These are phyloP conservation scores for Cryptococcus wingfieldii DNA, from an alignment of 1,284 basidiomycete species.

Conservation along the genomic window DNA sequence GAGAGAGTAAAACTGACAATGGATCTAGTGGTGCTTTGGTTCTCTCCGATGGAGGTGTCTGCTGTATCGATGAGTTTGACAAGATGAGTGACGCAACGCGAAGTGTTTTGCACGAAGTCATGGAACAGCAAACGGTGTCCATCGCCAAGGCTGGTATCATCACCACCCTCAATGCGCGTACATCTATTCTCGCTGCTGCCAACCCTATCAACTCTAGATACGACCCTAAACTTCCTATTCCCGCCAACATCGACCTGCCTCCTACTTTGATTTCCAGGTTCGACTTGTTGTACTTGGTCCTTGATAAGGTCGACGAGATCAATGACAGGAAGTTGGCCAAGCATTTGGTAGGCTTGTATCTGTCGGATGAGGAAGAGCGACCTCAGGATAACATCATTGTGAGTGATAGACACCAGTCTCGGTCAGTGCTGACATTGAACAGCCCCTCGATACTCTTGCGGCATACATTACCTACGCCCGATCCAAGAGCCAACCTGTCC, in stretches of 20 bases:
- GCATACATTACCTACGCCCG: constrained; percentile 93
- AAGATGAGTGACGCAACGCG: constrained; percentile 98
- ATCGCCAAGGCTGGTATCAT: constrained; percentile 99
- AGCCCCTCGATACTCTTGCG: constrained; percentile 85
- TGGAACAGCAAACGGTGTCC: constrained; percentile 99
- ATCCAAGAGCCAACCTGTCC: constrained; percentile 79
- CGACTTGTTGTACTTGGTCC: constrained; percentile 93
- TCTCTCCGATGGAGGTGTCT: constrained; percentile 93
- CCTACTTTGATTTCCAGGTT: constrained; percentile 97
- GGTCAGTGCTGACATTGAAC: constrained; percentile 2
- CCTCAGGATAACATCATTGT: constrained; percentile 73
- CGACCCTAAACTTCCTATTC: constrained; percentile 81
- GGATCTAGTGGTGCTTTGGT: constrained; percentile 81
- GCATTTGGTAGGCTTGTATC: constrained; percentile 87
- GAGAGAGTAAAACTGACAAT: constrained; percentile 1
- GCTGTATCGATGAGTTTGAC: constrained; percentile 99
- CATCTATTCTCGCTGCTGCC: constrained; percentile 93
- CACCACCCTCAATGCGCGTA: constrained; percentile 94
- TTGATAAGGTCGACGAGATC: constrained; percentile 89
- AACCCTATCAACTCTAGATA: constrained; percentile 97
- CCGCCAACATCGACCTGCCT: constrained; percentile 80
- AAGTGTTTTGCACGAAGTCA: constrained; percentile 97
- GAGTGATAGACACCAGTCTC: constrained; percentile 28
- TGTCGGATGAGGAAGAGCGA: constrained; percentile 78
- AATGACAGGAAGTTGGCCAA: constrained; percentile 86